Evolutionary conservation across 2,329 filamentous ascomycete genomes (phyloP), one percentile per base, ranked within the genome.

Genomic region (Teratosphaeria gauchensis): DNA sequence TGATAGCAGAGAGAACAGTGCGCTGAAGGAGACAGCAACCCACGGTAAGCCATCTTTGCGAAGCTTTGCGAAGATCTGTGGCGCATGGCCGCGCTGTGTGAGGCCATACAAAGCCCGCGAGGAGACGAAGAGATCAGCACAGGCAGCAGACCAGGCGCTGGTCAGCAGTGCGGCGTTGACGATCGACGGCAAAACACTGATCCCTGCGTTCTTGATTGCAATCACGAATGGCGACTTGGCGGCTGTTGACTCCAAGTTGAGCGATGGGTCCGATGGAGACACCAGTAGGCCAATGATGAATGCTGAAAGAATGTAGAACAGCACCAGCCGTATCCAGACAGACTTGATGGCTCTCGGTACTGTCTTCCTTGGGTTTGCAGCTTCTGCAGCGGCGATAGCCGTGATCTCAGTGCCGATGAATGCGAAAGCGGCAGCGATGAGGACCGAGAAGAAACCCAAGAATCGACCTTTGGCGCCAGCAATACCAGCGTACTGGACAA

Each of bases 191-290:
- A 91, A 77, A 21, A 75, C 72, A 2, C 79, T 73, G 70, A 91
- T 87, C 14, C 82, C 78, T 1, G 86, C 85, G 19, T 86, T 65
- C 62, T 76, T 73, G 71, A 90, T 87, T 35, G 88, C 88, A 11
- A 89, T 85, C 57, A 91, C 88, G 68, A 91, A 92, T 4, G 88
- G 88, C 3, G 84, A 88, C 56, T 79, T 75, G 57, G 74, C 72
- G 19, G 61, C 62, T 4, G 68, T 64, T 51, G 72, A 75, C 71
- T 77, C 82, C 51, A 31, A 12, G n/a, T 52, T 52, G 6, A 86
- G 76, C 16, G 75, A 66, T 0, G 69, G 67, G 19, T 55, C 48
- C 16, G 24, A 53, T 4, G 59, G 54, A 42, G 35, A 42, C 31
- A 61, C 59, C 12, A 58, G 42, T 48, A 63, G 51, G 33, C 59